phyloP scores from a whole-genome alignment of 129 eudicot species.

The Calendula officinalis region DNA sequence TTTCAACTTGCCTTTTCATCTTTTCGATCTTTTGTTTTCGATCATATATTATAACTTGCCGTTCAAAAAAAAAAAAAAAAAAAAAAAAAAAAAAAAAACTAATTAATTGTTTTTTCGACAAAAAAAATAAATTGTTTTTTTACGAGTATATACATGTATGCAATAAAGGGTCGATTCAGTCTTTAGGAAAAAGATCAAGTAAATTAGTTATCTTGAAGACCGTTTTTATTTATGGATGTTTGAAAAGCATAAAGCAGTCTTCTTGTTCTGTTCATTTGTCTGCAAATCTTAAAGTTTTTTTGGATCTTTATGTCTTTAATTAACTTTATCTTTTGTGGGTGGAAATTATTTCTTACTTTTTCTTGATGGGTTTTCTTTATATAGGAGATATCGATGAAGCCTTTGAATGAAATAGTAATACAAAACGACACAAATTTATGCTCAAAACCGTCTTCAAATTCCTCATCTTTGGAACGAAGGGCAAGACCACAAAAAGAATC shows the following conservation, averaged over 20 bases:
- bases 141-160: constrained; percentile 12
- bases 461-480: constrained; percentile 54
- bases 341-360: constrained; percentile 16
- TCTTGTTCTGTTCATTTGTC: constrained; percentile 33
- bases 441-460: constrained; percentile 38
- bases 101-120: neutral
- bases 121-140: constrained; percentile 12
- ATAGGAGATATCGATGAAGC: constrained; percentile 55
- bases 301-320: constrained; percentile 45
- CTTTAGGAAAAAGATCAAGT: constrained; percentile 31
- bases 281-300: constrained; percentile 29
- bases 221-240: constrained; percentile 25
- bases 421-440: constrained; percentile 34
- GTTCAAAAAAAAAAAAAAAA: too few relatives aligned
- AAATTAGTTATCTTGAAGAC: constrained; percentile 30
- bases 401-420: constrained; percentile 60
- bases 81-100: too few relatives aligned
- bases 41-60: neutral
- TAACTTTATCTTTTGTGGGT: constrained; percentile 11
- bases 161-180: constrained; percentile 17
- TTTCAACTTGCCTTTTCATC: neutral
- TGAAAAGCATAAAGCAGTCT: constrained; percentile 37
- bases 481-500: constrained; percentile 61
- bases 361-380: constrained; percentile 16
- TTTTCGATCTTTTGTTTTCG: neutral